A percentile compares a stretch with the other conserved stretches of the same genome.
These are phyloP conservation scores for Hibiscus mutabilis DNA, from an alignment of 345 rosid genomes.

Conservation along the genomic window DNA sequence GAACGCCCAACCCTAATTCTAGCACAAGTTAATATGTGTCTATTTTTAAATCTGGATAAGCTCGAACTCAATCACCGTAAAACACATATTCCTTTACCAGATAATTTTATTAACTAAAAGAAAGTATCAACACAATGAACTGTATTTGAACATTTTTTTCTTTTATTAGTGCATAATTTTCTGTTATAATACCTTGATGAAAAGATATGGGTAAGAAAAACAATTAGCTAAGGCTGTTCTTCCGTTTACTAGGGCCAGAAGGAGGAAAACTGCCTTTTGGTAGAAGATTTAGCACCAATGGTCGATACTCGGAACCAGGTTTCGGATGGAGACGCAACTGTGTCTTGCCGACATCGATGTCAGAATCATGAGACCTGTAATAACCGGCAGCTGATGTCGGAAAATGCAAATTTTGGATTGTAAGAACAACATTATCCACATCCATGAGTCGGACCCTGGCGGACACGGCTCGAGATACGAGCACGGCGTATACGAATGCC, in stretches of 20 bases:
- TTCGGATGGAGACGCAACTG: not conserved
- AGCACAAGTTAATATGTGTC: too few species aligned
- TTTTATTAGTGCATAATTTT: not conserved
- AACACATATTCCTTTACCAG: too few species aligned
- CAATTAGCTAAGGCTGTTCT: slow-evolving; percentile 16
- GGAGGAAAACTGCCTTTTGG: not conserved
- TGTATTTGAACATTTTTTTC: not conserved
- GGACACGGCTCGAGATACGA: slow-evolving; percentile 1
- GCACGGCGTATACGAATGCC: not conserved
- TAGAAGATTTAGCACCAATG: slow-evolving; percentile 9
- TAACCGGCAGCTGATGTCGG: not conserved
- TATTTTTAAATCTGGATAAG: too few species aligned
- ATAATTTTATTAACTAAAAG: not conserved
- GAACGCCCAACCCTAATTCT: too few species aligned
- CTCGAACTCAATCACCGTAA: too few species aligned
- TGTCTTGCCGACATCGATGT: not conserved
- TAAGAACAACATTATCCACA: not conserved
- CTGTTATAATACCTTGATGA: not conserved
- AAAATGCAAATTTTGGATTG: not conserved
- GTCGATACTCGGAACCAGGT: not conserved
- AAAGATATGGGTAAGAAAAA: not conserved
- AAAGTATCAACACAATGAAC: not conserved
- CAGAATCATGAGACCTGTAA: not conserved
- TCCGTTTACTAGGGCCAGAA: slow-evolving; percentile 23
- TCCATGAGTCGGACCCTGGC: slow-evolving; percentile 10